Base-by-base conservation (phyloP, 2,329 filamentous ascomycete species). In the Phialophora tarda region DNA sequence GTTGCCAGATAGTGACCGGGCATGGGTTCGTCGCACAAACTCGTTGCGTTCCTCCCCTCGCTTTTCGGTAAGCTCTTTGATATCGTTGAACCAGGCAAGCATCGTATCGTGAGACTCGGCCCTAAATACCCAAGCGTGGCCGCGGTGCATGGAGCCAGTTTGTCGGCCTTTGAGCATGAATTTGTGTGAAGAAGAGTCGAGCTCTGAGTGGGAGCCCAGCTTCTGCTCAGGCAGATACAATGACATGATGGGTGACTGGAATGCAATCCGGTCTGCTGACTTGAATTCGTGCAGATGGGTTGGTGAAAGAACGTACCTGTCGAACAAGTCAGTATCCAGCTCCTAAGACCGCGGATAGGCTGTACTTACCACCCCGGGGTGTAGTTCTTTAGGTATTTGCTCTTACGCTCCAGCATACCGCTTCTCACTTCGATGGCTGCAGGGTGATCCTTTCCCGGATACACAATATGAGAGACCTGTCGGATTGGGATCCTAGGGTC, bases 211-310 rank as follows among this genome's bases (percentile, higher is more conserved):
- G 41, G 93, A 96, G 44, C 95, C 95, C 64, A 99, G 85, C 77
- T 97, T 97, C 79, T 98, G 95, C 73, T 98, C 95, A 6, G 91
- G 91, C 30, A 99, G 86, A 76, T 95, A 96, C 63, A 99, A 84
- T 50, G 95, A 98, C 94, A 99, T 97, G 76, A 98, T 88, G 0
- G 95, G 95, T 47, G 91, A 89, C 78, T 95, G 92, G 66, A 87
- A 84, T 73, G 85, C 84, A 69, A 89, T 90, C 77, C 94, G 93
- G 80, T 98, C 94, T 71, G 93, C 92, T n/a, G 93, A 97, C 78
- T 97, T 97, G 86, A 98, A 99, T 80, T 99, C 95, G 81, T 99
- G 95, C 24, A 99, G 85, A 79, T 99, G 95, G 63, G 95, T 98
- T 17, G 95, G 92, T 73, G 95, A 97, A 72, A 99, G 83, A 56